A percentile compares a stretch with the other conserved stretches of the same genome.
phyloP scores from a whole-genome alignment of 2,329 filamentous ascomycete genomes.

The Fusarium stilboides region DNA sequence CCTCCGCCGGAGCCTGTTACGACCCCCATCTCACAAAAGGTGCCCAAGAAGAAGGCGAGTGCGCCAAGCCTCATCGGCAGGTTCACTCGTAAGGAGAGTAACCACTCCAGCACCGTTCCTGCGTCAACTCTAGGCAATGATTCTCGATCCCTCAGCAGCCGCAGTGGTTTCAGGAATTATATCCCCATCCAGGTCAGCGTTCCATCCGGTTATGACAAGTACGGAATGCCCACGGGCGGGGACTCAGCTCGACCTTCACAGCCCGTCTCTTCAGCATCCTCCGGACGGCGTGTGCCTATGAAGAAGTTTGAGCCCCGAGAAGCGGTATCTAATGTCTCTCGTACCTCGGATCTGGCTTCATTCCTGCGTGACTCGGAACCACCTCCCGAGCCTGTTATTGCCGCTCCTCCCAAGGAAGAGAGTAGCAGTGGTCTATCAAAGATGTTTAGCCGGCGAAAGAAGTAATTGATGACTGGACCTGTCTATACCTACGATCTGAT shows the following conservation, averaged over 20 bases:
- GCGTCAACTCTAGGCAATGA: slow-evolving; percentile 48
- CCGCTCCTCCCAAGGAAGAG: slow-evolving; percentile 54
- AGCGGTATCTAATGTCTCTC: slow-evolving; percentile 63
- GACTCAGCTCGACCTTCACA: slow-evolving; percentile 39
- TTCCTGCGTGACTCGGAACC: slow-evolving; percentile 81
- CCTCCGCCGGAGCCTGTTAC: slow-evolving; percentile 70
- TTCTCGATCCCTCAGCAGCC: slow-evolving; percentile 58
- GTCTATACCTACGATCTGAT: slow-evolving; percentile 32
- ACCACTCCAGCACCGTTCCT: slow-evolving; percentile 45
- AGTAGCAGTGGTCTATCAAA: slow-evolving; percentile 61
- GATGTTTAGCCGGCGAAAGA: slow-evolving; percentile 67
- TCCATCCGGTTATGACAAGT: slow-evolving; percentile 62
- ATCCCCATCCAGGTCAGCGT: slow-evolving; percentile 69
- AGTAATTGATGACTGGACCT: slow-evolving; percentile 55
- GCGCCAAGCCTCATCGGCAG: slow-evolving; percentile 74
- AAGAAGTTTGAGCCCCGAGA: slow-evolving; percentile 73
- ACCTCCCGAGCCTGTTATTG: slow-evolving; percentile 59
- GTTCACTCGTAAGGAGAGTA: slow-evolving; percentile 62
- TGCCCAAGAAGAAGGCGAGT: slow-evolving; percentile 75
- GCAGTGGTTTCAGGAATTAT: slow-evolving; percentile 59
- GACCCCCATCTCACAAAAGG: slow-evolving; percentile 53
- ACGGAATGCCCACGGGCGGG: slow-evolving; percentile 51
- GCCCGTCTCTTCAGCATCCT: slow-evolving; percentile 47
- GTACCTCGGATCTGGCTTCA: slow-evolving; percentile 78
- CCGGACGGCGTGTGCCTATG: slow-evolving; percentile 65